phyloP scores from a whole-genome alignment of 768 basidiomycete genomes.

The Fibroporia radiculosa region DNA sequence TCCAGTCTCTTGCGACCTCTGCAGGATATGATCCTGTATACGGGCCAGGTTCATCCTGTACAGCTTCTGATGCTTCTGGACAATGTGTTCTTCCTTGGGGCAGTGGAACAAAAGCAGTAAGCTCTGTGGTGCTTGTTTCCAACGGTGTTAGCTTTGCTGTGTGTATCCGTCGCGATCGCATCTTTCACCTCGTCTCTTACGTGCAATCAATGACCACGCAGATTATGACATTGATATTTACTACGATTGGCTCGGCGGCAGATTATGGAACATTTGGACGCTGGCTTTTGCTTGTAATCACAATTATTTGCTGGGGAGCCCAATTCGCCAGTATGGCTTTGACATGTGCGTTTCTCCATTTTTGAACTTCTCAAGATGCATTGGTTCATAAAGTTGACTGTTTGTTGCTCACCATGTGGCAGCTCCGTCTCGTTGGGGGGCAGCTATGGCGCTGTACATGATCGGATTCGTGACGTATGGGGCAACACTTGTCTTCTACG shows the following conservation, averaged over 20 bases:
- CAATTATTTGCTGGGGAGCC: conserved; percentile 71
- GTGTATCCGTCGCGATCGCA: conserved; percentile 13
- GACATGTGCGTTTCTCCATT: conserved; percentile 39
- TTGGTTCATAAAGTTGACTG: neutral
- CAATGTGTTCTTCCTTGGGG: conserved; percentile 77
- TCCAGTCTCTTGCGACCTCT: conserved; percentile 61
- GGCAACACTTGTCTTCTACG: conserved; percentile 75
- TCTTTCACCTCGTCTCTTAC: neutral
- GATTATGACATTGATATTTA: conserved; percentile 79
- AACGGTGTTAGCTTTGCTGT: conserved; percentile 74
- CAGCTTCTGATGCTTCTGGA: conserved; percentile 47
- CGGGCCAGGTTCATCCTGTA: conserved; percentile 68
- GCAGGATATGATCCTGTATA: conserved; percentile 69
- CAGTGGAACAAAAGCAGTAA: conserved; percentile 62
- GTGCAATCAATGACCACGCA: conserved; percentile 14
- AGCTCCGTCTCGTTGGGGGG: conserved; percentile 66
- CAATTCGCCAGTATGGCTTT: conserved; percentile 74
- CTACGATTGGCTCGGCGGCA: conserved; percentile 61
- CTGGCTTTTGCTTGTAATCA: conserved; percentile 67
- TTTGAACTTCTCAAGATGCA: neutral
- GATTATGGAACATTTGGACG: conserved; percentile 73
- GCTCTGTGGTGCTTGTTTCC: conserved; percentile 69
- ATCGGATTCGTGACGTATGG: conserved; percentile 74
- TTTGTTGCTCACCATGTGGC: neutral
- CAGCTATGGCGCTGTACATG: conserved; percentile 75